Conservation (phyloP, 106 monocot species). For the Posidonia australis region DNA sequence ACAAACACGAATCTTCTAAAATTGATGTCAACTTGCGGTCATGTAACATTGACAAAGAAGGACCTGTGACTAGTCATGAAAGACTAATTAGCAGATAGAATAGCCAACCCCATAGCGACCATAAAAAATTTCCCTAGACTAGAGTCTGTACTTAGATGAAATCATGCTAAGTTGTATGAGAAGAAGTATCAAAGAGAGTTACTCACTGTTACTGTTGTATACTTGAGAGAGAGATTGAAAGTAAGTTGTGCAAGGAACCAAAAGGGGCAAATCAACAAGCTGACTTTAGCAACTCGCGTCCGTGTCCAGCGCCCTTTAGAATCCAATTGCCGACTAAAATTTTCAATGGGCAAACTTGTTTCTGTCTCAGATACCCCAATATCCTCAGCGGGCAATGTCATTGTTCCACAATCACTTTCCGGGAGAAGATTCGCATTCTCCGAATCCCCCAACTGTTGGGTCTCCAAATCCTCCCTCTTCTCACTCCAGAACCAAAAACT, state of each 20-base stretch:
- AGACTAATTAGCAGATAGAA: no score
- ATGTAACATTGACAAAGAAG: no score
- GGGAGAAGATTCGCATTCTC: conserved; percentile 54
- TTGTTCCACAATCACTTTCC: conserved; percentile 9
- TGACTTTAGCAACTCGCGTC: conserved; percentile 56
- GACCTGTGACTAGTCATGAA: no score
- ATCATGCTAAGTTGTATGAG: no score
- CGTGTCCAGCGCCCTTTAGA: conserved; percentile 60
- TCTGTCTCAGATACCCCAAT: background rate
- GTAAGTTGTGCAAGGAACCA: conserved; percentile 93
- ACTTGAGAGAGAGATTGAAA: conserved; percentile 89
- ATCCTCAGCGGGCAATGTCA: conserved; percentile 6
- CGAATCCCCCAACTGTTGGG: conserved; percentile 14
- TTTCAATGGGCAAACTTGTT: background rate
- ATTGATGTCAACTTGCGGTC: no score
- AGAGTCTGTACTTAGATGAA: no score
- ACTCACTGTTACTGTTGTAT: conserved; percentile 89
- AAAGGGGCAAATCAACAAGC: conserved; percentile 83
- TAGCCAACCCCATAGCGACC: no score
- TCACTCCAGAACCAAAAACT: conserved; percentile 12
- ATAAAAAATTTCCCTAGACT: no score
- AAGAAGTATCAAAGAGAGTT: background rate
- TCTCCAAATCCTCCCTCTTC: conserved; percentile 4
- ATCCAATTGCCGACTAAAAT: conserved; percentile 23
- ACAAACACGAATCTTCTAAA: no score